Conservation (phyloP, 129 eudicot species). For the Lactuca sativa region DNA sequence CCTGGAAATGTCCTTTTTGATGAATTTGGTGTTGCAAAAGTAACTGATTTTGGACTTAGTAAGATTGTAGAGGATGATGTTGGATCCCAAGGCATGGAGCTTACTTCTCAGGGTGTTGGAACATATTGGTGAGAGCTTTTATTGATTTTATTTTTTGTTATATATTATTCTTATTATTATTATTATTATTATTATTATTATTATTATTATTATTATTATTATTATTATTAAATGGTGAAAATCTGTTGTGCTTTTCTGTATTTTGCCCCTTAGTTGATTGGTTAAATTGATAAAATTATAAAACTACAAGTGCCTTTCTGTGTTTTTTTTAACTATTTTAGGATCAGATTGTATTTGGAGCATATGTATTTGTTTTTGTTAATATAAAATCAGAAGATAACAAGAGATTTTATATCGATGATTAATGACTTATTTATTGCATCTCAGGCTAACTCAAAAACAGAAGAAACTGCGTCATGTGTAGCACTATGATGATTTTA, state of each 20-base stretch:
- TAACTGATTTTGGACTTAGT: conserved; percentile 98
- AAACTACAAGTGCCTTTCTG: too few relatives aligned
- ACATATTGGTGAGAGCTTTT: conserved; percentile 85
- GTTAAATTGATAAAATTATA: too few relatives aligned
- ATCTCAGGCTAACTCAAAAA: conserved; percentile 50
- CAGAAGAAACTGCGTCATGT: conserved; percentile 84
- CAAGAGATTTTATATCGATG: neutral
- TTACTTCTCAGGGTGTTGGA: conserved; percentile 99
- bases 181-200: too few relatives aligned
- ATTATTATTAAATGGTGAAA: too few relatives aligned
- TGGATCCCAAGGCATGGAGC: conserved; percentile 99
- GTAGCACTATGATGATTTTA: conserved; percentile 87
- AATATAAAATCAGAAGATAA: too few relatives aligned
- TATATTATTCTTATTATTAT: neutral
- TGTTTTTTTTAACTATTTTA: too few relatives aligned
- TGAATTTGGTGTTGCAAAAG: conserved; percentile 92
- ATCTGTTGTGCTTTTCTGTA: too few relatives aligned
- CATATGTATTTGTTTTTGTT: too few relatives aligned
- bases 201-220: too few relatives aligned
- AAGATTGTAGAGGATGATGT: conserved; percentile 99
- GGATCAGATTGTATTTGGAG: too few relatives aligned
- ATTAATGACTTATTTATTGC: neutral
- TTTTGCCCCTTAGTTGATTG: too few relatives aligned
- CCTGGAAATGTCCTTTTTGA: conserved; percentile 98
- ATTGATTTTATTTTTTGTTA: neutral